Percentiles rank a stretch among this genome's conserved stretches.
phyloP scores from a whole-genome alignment of 495 filamentous ascomycete species.

The Parathielavia appendiculata region DNA sequence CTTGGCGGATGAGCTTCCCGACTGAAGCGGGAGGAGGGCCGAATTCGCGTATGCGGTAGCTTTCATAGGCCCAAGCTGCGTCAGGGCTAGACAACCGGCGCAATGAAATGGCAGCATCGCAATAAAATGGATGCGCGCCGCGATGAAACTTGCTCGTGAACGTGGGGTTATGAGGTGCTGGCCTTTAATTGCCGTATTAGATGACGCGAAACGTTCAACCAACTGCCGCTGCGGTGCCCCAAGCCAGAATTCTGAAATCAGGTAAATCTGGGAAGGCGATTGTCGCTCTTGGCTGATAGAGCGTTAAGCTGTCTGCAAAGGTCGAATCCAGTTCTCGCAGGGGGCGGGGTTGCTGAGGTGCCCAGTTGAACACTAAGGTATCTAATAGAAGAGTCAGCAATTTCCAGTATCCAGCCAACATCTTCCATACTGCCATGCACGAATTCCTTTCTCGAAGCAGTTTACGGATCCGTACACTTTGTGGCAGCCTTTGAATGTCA shows the following conservation, averaged over 20 bases:
- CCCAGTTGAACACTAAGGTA: too few relatives aligned
- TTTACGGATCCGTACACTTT: too few relatives aligned
- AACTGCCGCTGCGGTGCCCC: background rate
- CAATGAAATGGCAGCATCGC: slow-evolving; percentile 13
- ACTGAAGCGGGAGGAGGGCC: background rate
- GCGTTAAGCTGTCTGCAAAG: too few relatives aligned
- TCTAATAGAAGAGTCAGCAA: too few relatives aligned
- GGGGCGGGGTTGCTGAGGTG: too few relatives aligned
- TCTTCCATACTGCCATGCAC: background rate
- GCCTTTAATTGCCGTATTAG: slow-evolving; percentile 16
- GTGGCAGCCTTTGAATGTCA: background rate
- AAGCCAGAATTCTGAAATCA: background rate
- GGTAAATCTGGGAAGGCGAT: slow-evolving; percentile 10
- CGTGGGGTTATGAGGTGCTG: slow-evolving; percentile 17
- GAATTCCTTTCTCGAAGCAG: too few relatives aligned
- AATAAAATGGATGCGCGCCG: slow-evolving; percentile 16
- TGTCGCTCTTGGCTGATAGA: slow-evolving; percentile 14
- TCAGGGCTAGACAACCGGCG: slow-evolving; percentile 5
- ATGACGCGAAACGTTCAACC: background rate
- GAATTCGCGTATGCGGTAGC: background rate
- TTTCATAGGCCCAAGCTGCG: slow-evolving; percentile 4
- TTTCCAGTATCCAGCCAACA: too few relatives aligned
- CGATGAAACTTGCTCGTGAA: slow-evolving; percentile 16
- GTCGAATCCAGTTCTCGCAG: too few relatives aligned
- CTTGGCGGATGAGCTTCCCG: slow-evolving; percentile 5